Conservation (phyloP, 1,284 basidiomycete genomes). For the Apiotrichum laibachii region DNA sequence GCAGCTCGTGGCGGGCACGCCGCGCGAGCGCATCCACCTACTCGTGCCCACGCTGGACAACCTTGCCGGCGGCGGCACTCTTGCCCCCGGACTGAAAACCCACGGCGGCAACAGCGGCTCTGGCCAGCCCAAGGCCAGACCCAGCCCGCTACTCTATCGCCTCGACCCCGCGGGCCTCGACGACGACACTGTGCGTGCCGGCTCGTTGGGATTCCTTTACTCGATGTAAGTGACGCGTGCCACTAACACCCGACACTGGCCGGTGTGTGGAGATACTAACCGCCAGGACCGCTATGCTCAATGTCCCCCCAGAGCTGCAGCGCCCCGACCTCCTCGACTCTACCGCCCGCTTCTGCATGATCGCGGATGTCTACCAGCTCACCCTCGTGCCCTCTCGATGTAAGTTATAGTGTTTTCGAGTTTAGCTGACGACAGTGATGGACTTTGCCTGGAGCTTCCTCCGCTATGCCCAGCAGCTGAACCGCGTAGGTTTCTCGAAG, state of each 20-base stretch:
- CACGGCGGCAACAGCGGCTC: background rate
- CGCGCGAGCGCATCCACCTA: background rate
- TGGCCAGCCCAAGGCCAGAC: too few species aligned
- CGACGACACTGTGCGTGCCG: slow-evolving; percentile 18
- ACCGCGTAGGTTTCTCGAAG: slow-evolving; percentile 19
- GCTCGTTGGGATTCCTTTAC: slow-evolving; percentile 32
- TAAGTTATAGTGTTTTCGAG: background rate
- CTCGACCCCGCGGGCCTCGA: slow-evolving; percentile 18
- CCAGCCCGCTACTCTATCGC: slow-evolving; percentile 1
- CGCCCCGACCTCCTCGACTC: slow-evolving; percentile 13
- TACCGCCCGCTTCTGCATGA: slow-evolving; percentile 15
- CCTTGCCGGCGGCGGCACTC: background rate
- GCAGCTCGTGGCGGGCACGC: background rate
- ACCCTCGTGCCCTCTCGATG: slow-evolving; percentile 6
- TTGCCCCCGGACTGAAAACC: background rate
- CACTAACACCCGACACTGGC: background rate
- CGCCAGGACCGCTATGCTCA: slow-evolving; percentile 10
- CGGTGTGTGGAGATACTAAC: background rate
- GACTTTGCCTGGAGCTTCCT: slow-evolving; percentile 36
- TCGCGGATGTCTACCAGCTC: slow-evolving; percentile 21
- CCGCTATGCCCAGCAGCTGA: slow-evolving; percentile 28
- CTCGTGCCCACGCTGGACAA: background rate
- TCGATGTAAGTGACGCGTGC: slow-evolving; percentile 29
- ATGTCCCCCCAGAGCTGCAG: background rate
- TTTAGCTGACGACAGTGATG: slow-evolving; percentile 25